Evolutionary conservation across 176 grass and related monocot species (phyloP), one percentile per base, ranked within the genome.

Genomic region (bread wheat (Triticum aestivum)): DNA sequence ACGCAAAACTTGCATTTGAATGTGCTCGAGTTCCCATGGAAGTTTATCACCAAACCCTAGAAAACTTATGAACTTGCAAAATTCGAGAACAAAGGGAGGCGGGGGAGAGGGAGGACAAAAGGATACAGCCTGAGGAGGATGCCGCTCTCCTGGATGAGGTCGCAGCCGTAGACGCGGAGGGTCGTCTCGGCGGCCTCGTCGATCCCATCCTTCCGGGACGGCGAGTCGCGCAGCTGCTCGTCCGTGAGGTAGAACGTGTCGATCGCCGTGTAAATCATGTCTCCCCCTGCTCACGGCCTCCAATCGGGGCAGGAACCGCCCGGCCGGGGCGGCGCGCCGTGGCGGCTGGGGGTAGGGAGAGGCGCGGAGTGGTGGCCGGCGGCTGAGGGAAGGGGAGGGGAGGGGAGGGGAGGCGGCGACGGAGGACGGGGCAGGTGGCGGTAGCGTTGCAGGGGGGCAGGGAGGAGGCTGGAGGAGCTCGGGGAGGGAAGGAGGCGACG

Each of bases 61-160:
- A 18, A 73, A 87, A 79, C 73, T 80, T 35, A 73, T 73, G 63
- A 52, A 14, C 17, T 20, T 24, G 27, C 39, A 38, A n/a, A 70
- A 89, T 64, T 56, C 30, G 30, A 1, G 54, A 21, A 77, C 5
- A 26, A 73, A 38, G 3, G 6, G 9, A 32, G 75, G 56, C 5
- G 56, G 11, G 27, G 7, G n/a, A n/a, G n/a, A n/a, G n/a, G n/a
- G n/a, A n/a, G n/a, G 7, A 8, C 13, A 84, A 80, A 41, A 88
- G 91, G 88, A 98, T 95, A 95, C 93, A 98, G 86, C 86, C 79
- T 90, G 44, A 98, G 86, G 27, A 98, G 90, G 77, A 98, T 94
- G 89, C 96, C 93, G 51, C 91, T 92, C 90, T 98, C 93, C 80
- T 98, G 93, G 75, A 98, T 94, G 84, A 98, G 93, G 75, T 96